A percentile compares a stretch with the other conserved stretches of the same genome.
These are phyloP conservation scores for Fistulifera solaris DNA, from an alignment of 108 stramenopile species.

Conservation along the genomic window DNA sequence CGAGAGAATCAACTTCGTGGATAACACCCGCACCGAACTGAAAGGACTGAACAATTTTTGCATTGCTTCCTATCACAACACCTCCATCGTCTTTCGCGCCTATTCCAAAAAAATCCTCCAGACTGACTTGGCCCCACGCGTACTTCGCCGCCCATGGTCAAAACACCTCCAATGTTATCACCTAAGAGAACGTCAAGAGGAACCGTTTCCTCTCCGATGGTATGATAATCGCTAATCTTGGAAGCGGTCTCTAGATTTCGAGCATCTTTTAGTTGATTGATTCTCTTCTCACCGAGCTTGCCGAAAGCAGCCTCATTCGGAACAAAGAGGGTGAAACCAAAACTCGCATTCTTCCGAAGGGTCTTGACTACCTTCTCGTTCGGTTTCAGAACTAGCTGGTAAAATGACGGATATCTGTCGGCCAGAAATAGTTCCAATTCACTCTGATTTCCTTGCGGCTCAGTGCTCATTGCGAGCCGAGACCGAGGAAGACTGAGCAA, in stretches of 20 bases:
- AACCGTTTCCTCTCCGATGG: conserved; percentile 48
- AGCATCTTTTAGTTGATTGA: conserved; percentile 43
- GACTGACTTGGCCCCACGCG: conserved; percentile 38
- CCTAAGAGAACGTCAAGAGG: conserved; percentile 31
- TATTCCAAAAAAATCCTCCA: conserved; percentile 72
- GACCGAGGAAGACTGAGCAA: no score
- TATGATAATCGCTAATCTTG: conserved; percentile 69
- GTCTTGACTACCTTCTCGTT: conserved; percentile 38
- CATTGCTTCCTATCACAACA: conserved; percentile 35
- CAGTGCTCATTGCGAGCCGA: no score
- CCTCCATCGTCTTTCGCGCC: conserved; percentile 72
- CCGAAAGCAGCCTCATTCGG: conserved; percentile 56
- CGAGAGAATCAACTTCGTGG: conserved; percentile 63
- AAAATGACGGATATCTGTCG: conserved; percentile 28
- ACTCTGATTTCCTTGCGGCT: no score
- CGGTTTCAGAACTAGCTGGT: conserved; percentile 13
- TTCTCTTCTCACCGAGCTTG: conserved; percentile 49
- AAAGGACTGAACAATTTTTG: conserved; percentile 44
- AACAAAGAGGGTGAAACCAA: conserved; percentile 65
- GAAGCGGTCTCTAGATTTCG: conserved; percentile 60
- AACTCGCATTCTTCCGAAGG: conserved; percentile 15
- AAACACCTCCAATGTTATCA: conserved; percentile 43
- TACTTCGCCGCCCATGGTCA: conserved; percentile 59
- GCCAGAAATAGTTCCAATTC: conserved; percentile 8
- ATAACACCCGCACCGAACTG: conserved; percentile 37